Evolutionary conservation across 169 alveolate genomes (phyloP), one percentile per base, ranked within the genome.

Genomic region (Plasmodium berghei): DNA sequence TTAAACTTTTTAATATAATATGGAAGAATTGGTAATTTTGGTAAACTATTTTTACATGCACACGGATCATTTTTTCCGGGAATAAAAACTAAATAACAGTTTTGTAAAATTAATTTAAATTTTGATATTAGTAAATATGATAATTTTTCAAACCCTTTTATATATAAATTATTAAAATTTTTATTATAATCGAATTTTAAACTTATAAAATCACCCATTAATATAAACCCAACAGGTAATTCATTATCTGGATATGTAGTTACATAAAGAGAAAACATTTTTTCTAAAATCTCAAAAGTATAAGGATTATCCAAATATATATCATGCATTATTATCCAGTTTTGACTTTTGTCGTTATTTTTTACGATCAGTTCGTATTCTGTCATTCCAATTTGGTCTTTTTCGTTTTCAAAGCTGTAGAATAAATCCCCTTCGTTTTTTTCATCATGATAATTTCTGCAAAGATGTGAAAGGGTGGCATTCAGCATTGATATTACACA

Each of bases 11-110:
- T 73, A 1, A 90, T 89, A 66, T 69, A 91, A 48, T 87, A 85
- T 9, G 88, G 66, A 10, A 93, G 86, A 16, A 93, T 92, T 12
- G 96, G 96, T n/a, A 73, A 49, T 70, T 71, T 73, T 4, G 96
- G 96, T 1, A 93, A 34, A 62, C 92, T 91, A 91, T 92, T 87
- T 72, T 85, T 88, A 52, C 95, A 93, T 20, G 91, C 86, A 54
- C 92, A 89, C 5, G 96, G 95, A 62, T 93, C 96, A 28, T 88
- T 89, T 28, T 89, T 91, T 3, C 96, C 96, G 0, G 96, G 96
- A 14, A 93, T 77, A 48, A 93, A 71, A 34, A 93, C 77, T 63
- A 91, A 72, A 64, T 93, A 91, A n/a, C 93, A 91, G 16, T 75
- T 73, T 77, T 69, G 58, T 34, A 69, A 72, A 48, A 86, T 87